Evolutionary conservation across 2,329 filamentous ascomycete genomes (phyloP), one percentile per base, ranked within the genome.

Genomic region (Alternaria sp.): DNA sequence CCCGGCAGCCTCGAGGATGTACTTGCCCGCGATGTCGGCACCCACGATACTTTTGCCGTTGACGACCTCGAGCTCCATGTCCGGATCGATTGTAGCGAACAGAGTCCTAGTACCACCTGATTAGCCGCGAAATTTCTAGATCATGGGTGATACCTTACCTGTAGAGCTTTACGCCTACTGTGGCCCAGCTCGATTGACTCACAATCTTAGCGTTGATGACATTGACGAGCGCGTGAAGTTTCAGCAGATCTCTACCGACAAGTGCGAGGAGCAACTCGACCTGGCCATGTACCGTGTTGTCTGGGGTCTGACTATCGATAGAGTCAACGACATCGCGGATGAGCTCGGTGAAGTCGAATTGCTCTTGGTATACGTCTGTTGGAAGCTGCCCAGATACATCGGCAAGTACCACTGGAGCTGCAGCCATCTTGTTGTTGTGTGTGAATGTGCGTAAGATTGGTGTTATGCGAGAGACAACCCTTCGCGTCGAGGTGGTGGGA

Each of bases 91-190:
- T 6, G 7, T 9, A 25, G 9, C 8, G 7, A 59, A 46, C 3
- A 59, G 8, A 2, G 21, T 15, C 12, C 49, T 59, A 3, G 43
- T 5, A 9, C 9, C 3, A 2, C 1, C 6, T 20, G 3, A 12
- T 54, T 14, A 59, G 49, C 49, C 26, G 18, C 3, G 7, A 6
- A 2, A 2, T 2, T 33, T 2, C 14, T 20, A 6, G 1, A 3
- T 25, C 5, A n/a, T n/a, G 28, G 20, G 1, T 3, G 3, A 41
- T 21, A 5, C 1, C 37, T 54, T n/a, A 47, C 57, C 47, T 33
- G 57, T 45, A 59, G 57, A 59, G 26, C 25, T 33, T 54, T 6
- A 54, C 26, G 6, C 25, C 57, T n/a, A 15, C 8, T 33, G 18
- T 3, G 9, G 18, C 41, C 49, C 49, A 59, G 18, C 4, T 23